phyloP scores from a whole-genome alignment of 2,329 filamentous ascomycete genomes.

The Colletotrichum sp. region DNA sequence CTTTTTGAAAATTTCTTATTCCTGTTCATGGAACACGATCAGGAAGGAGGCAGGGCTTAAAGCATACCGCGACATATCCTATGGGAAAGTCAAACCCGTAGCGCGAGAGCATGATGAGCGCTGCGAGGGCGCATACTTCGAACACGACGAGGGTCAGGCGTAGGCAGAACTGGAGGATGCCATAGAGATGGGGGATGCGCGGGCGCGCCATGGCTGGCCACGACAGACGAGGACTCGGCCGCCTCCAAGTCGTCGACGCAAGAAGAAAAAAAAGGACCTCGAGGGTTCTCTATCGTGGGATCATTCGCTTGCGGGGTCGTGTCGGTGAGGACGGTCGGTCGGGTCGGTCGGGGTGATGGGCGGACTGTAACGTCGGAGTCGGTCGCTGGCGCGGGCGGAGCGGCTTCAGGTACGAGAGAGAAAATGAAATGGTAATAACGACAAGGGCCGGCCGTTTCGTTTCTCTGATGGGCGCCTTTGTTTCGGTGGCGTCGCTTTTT shows the following conservation, averaged over 20 bases:
- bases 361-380: not conserved
- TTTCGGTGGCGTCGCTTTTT: not conserved
- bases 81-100: constrained; percentile 19
- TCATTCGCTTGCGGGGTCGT: not conserved
- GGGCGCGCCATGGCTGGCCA: constrained; percentile 18
- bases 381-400: not conserved
- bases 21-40: not conserved
- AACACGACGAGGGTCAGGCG: constrained; percentile 22
- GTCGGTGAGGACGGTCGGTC: not conserved
- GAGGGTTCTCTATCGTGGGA: constrained; percentile 5
- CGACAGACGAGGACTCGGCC: not conserved
- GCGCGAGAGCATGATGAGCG: constrained; percentile 19
- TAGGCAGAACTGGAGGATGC: constrained; percentile 25
- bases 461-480: not conserved
- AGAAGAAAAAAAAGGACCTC: not conserved
- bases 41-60: not conserved
- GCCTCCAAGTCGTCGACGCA: not conserved
- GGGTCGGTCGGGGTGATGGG: not conserved
- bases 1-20: not conserved
- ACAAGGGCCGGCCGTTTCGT: not conserved
- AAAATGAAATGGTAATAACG: not conserved
- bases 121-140: constrained; percentile 23
- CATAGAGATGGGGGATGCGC: constrained; percentile 22
- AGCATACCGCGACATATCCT: constrained; percentile 21
- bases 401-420: not conserved